Conservation (phyloP, 805 yeast genomes). For the Candida adriatica region DNA sequence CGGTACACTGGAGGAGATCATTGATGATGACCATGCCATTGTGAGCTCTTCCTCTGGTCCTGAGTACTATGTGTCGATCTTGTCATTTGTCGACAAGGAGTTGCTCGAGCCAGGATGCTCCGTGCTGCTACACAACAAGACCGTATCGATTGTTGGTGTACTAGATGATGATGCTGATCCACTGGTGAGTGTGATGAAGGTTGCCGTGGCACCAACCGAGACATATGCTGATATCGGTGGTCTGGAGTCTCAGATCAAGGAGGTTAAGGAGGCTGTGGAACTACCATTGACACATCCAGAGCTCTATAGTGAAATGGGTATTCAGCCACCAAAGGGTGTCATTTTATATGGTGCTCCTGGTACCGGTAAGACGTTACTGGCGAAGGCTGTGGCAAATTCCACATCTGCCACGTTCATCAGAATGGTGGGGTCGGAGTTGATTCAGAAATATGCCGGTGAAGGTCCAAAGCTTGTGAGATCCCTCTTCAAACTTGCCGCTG, state of each 20-base stretch:
- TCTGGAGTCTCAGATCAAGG: slow-evolving; percentile 90
- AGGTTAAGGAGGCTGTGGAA: slow-evolving; percentile 86
- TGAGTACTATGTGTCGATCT: slow-evolving; percentile 91
- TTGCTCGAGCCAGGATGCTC: slow-evolving; percentile 95
- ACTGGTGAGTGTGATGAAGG: slow-evolving; percentile 94
- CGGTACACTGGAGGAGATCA: slow-evolving; percentile 93
- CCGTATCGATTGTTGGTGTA: slow-evolving; percentile 97
- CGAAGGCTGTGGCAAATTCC: slow-evolving; percentile 97
- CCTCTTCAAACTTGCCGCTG: slow-evolving; percentile 93
- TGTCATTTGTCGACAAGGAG: slow-evolving; percentile 96
- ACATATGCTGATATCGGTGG: slow-evolving; percentile 98
- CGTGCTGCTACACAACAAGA: slow-evolving; percentile 89
- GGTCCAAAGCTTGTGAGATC: slow-evolving; percentile 95
- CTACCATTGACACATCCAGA: slow-evolving; percentile 82
- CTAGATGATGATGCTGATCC: slow-evolving; percentile 97
- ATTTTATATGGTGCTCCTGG: slow-evolving; percentile 97
- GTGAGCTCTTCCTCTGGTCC: slow-evolving; percentile 95
- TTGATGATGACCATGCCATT: slow-evolving; percentile 98
- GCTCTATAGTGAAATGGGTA: slow-evolving; percentile 96
- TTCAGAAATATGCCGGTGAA: slow-evolving; percentile 95
- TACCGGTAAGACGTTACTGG: slow-evolving; percentile 91
- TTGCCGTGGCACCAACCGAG: slow-evolving; percentile 96
- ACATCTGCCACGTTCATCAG: slow-evolving; percentile 94
- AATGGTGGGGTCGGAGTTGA: slow-evolving; percentile 94
- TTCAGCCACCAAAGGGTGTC: slow-evolving; percentile 97